Evolutionary conservation across 306 rosid species (phyloP).

Genomic region (Cucurbita pepo): DNA sequence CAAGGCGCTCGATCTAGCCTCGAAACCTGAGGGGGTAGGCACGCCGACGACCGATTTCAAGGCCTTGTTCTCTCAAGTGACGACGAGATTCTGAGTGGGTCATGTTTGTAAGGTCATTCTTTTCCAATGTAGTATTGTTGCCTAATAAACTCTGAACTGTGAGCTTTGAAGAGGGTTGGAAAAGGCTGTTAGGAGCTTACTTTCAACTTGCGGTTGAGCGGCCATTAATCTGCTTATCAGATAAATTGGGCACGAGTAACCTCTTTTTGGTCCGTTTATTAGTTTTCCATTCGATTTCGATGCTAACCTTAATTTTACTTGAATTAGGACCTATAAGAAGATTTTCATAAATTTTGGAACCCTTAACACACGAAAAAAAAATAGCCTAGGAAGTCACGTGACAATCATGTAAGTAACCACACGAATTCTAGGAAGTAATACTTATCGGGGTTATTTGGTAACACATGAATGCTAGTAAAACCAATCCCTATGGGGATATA

Average conservation of each 20-base stretch:
- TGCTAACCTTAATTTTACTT: too few species aligned
- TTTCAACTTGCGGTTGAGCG: neutral
- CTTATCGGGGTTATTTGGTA: too few species aligned
- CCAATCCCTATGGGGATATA: too few species aligned
- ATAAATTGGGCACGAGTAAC: neutral
- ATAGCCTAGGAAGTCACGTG: too few species aligned
- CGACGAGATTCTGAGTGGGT: conserved; percentile 33
- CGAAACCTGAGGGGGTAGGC: conserved; percentile 69
- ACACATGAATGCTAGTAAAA: too few species aligned
- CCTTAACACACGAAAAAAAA: too few species aligned
- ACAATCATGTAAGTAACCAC: too few species aligned
- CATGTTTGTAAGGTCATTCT: neutral
- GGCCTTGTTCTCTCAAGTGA: conserved; percentile 62
- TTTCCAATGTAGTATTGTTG: neutral
- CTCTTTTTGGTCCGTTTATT: too few species aligned
- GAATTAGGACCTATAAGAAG: too few species aligned
- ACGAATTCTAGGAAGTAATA: too few species aligned
- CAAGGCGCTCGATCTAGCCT: conserved; percentile 81
- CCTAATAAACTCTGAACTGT: neutral
- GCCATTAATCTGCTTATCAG: neutral
- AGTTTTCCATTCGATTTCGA: too few species aligned
- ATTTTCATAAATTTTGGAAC: too few species aligned
- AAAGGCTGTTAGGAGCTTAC: neutral
- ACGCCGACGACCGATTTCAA: conserved; percentile 78
- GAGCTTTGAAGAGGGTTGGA: neutral